Evolutionary conservation across 768 basidiomycete species (phyloP), one percentile per base, ranked within the genome.

Genomic region (Auriscalpium orientale): DNA sequence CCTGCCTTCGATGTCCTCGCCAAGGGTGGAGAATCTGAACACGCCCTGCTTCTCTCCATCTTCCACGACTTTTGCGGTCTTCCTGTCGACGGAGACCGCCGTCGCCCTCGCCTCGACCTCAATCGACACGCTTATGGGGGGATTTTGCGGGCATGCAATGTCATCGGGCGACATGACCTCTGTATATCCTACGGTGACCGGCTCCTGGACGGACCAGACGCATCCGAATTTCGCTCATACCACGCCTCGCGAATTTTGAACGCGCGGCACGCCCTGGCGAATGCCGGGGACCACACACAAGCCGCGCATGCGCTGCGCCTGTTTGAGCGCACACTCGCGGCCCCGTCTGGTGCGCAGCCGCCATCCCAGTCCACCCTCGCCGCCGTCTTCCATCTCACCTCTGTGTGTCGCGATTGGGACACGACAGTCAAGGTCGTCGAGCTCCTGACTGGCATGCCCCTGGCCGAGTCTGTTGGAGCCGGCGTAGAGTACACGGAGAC

Each of bases 41-140:
- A 83, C 55, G 71, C 78, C n/a, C 71, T 88, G 48, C 88, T 84
- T 1, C 79, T 89, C 61, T 74, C 81, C 55, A 79, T 92, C 60
- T 66, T 81, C 16, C 72, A 72, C 37, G 78, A 87, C 18, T 82
- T 82, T 64, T 79, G 82, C 48, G 86, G 88, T 44, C 78, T 91
- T 22, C 67, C 4, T 66, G 71, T 53, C 78, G 66, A 2, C 65
- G 71, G 0, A 65, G 68, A 1, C 66, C 72, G 28, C 28, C 18
- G 59, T 70, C 15, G 65, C 54, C n/a, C 73, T 77, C 11, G 68
- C 72, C 21, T 73, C 88, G 21, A 72, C 70, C 44, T 28, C 28
- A 28, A 28, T 28, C 45, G 71, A 12, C 78, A 76, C 62, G 71
- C 81, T 2, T 70, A 91, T 18, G 74, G 75, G 12, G 75, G 77